Conservation (phyloP, 2,329 filamentous ascomycete genomes). For the Exophiala bonariae region DNA sequence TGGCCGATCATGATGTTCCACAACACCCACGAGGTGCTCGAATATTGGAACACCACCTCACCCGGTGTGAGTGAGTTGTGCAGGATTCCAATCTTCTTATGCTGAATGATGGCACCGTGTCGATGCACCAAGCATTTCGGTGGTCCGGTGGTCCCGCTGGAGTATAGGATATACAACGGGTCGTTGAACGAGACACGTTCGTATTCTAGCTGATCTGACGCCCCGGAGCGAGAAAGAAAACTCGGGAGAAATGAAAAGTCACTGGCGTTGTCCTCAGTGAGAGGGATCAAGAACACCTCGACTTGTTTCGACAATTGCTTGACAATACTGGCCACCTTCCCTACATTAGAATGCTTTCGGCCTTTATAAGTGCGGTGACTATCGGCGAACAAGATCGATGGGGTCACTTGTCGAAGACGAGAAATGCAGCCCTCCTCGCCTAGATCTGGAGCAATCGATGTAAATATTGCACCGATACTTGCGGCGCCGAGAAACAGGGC, state of each 20-base stretch:
- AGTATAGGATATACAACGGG: constrained; percentile 45
- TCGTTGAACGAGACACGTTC: constrained; percentile 40
- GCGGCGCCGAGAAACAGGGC: constrained; percentile 42
- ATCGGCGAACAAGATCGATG: constrained; percentile 42
- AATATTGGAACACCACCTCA: constrained; percentile 47
- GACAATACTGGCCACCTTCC: constrained; percentile 12
- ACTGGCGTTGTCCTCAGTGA: too few species aligned
- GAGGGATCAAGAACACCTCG: constrained; percentile 10
- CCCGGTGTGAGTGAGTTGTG: constrained; percentile 43
- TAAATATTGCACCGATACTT: constrained; percentile 45
- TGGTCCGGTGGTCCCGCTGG: constrained; percentile 42
- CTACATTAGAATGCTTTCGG: constrained; percentile 1
- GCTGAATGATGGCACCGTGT: constrained; percentile 43
- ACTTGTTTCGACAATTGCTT: background rate
- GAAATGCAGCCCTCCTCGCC: constrained; percentile 25
- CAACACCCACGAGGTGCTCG: constrained; percentile 47
- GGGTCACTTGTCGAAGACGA: constrained; percentile 37
- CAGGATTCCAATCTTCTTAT: constrained; percentile 44
- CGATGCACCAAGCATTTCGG: constrained; percentile 48
- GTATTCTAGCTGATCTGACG: constrained; percentile 36
- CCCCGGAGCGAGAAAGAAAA: constrained; percentile 33
- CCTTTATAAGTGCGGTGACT: constrained; percentile 31
- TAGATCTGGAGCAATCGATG: constrained; percentile 44
- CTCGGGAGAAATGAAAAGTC: background rate
- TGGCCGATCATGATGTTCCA: constrained; percentile 45